Base-by-base conservation (phyloP, 805 yeast genomes). In the Ogataea thermomethanolica region DNA sequence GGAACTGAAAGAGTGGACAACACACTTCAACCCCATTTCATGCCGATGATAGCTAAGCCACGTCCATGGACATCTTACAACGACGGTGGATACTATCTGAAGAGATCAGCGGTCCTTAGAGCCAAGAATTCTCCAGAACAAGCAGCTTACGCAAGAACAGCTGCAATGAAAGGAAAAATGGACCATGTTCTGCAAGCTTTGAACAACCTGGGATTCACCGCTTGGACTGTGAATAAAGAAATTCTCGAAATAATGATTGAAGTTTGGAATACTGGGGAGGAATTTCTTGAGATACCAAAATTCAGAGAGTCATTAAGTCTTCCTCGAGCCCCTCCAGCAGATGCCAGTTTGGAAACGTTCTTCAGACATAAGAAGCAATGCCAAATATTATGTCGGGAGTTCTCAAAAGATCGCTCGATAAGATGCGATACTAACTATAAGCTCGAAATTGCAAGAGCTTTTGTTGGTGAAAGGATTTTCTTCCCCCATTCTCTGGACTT, bases 11-110 rank as follows among this genome's bases (percentile, higher is more conserved):
- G 78, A 25, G 65, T 79, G 6, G 70, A 73, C 17, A 81, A 82
- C 36, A 71, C 84, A 1, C 78, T 84, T 4, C 61, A 74, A 14
- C 96, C 98, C 0, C 97, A 91, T 60, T 71, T 76, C 46, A 69
- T 93, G 37, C 99, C 99, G 7, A 93, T 93, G 99, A 69, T 93
- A 35, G 83, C 85, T 7, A 77, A 79, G 46, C 99, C 99, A n/a
- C 69, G 79, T 40, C 87, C 88, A 5, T 93, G 99, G 99, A 73
- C 79, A 0, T 66, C 78, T 8, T 81, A 81, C 75, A 79, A 81
- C 54, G 75, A 76, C 41, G 99, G 99, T 50, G 99, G 97, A 0
- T 90, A 87, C 55, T 69, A 76, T 43, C 81, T 79, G 55, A 70
- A 84, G 10, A 78, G 75, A 46, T 71, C 78, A 12, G 64, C 72